Evolutionary conservation across 2,329 filamentous ascomycete species (phyloP), one percentile per base, ranked within the genome.

Genomic region (Aspergillus japonicus): DNA sequence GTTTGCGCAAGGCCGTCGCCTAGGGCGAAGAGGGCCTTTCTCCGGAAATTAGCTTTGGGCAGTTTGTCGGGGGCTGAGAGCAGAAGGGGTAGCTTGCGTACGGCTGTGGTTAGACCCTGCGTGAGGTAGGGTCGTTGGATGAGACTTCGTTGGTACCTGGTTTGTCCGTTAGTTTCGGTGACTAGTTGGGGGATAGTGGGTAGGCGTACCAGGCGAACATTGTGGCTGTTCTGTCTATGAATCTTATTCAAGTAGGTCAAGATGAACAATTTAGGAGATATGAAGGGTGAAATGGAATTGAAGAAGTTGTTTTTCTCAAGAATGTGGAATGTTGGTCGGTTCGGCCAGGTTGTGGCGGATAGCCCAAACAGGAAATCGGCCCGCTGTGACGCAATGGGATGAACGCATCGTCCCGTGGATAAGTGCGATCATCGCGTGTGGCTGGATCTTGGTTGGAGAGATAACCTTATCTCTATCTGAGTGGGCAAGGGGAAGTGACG

Each of bases 1-100:
- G 64, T 62, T n/a, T 65, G 62, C 11, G 63, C 63, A 5, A 64
- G 49, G 11, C 59, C 48, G 26, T 65, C 63, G 12, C 63, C 63
- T 2, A 65, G 53, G 19, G 53, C 62, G 42, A 65, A 65, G 12
- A 65, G 55, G 11, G 53, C 47, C 53, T n/a, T n/a, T n/a, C n/a
- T n/a, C n/a, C n/a, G n/a, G n/a, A n/a, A n/a, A n/a, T n/a, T n/a
- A n/a, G n/a, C n/a, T n/a, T n/a, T n/a, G n/a, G n/a, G n/a, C n/a
- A n/a, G n/a, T n/a, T n/a, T n/a, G n/a, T n/a, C n/a, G n/a, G n/a
- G n/a, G n/a, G n/a, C n/a, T n/a, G n/a, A n/a, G n/a, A n/a, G n/a
- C n/a, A n/a, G n/a, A n/a, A n/a, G n/a, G n/a, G n/a, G n/a, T n/a
- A n/a, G n/a, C n/a, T 14, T 2, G 58, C 58, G 23, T 53, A 65